Conservation (phyloP, 805 yeast genomes). For the Spathaspora hagerdaliae region DNA sequence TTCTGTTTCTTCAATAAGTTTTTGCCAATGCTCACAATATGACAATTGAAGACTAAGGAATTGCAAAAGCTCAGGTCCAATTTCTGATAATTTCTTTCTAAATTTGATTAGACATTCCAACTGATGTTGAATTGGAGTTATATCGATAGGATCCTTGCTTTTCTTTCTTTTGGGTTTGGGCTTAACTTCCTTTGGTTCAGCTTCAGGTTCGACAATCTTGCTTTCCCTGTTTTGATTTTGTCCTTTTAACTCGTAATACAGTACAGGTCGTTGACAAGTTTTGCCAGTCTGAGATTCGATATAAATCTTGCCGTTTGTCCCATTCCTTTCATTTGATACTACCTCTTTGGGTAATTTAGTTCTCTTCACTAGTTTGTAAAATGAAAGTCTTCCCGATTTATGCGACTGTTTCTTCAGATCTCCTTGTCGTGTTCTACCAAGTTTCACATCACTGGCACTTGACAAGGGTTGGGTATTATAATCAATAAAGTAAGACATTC, state of each 20-base stretch:
- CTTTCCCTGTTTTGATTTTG: too few species aligned
- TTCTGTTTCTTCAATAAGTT: not conserved
- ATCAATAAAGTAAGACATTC: slow-evolving; percentile 1
- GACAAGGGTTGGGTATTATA: slow-evolving; percentile 6
- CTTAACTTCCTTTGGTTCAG: not conserved
- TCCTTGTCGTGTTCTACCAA: slow-evolving; percentile 1
- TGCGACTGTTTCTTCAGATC: not conserved
- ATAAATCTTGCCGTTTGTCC: too few species aligned
- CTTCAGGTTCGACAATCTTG: not conserved
- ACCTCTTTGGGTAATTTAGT: not conserved
- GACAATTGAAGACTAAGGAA: slow-evolving; percentile 4
- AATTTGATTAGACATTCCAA: not conserved
- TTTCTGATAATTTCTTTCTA: slow-evolving; percentile 1
- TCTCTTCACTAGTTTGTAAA: slow-evolving; percentile 3
- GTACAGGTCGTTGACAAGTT: too few species aligned
- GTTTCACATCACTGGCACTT: slow-evolving; percentile 9
- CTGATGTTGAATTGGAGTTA: slow-evolving; percentile 2
- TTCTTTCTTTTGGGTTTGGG: not conserved
- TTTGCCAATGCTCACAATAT: slow-evolving; percentile 4
- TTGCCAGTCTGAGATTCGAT: too few species aligned
- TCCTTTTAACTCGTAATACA: too few species aligned
- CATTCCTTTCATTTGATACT: too few species aligned
- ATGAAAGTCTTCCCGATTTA: not conserved
- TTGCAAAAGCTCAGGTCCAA: slow-evolving; percentile 3
- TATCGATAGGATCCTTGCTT: too few species aligned